phyloP scores from a whole-genome alignment of 805 yeast genomes.

The Metschnikowia kunwiensis region DNA sequence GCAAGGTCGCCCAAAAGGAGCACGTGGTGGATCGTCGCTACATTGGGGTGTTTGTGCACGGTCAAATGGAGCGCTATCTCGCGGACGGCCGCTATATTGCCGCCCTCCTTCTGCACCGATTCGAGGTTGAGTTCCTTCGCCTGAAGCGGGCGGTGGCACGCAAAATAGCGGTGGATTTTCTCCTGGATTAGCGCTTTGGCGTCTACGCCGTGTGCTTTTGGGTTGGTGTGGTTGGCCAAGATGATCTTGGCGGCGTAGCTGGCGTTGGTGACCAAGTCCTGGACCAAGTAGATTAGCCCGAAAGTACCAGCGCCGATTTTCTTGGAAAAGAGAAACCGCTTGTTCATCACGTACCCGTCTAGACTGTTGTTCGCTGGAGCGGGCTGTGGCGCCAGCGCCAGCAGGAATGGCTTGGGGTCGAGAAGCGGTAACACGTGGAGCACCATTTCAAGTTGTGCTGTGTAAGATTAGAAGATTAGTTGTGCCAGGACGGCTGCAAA shows the following conservation, averaged over 20 bases:
- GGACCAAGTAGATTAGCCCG: slow-evolving; percentile 44
- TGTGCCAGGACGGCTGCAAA: slow-evolving; percentile 5
- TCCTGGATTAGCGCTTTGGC: slow-evolving; percentile 53
- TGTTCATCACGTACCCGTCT: slow-evolving; percentile 63
- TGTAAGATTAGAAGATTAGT: not conserved
- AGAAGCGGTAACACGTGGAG: slow-evolving; percentile 72
- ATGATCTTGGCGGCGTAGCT: slow-evolving; percentile 71
- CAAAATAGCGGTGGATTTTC: slow-evolving; percentile 19
- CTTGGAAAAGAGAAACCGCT: slow-evolving; percentile 48
- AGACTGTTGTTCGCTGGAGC: slow-evolving; percentile 60
- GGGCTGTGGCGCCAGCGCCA: slow-evolving; percentile 20
- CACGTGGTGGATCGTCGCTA: slow-evolving; percentile 72
- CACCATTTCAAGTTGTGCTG: slow-evolving; percentile 17
- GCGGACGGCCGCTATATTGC: slow-evolving; percentile 40
- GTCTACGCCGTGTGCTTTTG: slow-evolving; percentile 67
- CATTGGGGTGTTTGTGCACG: slow-evolving; percentile 76
- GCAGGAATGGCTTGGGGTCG: slow-evolving; percentile 27
- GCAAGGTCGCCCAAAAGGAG: slow-evolving; percentile 54
- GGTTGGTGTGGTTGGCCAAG: slow-evolving; percentile 42
- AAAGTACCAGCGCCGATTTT: slow-evolving; percentile 48
- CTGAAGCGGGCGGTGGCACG: slow-evolving; percentile 4
- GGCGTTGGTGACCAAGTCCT: slow-evolving; percentile 43
- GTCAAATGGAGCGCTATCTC: slow-evolving; percentile 73
- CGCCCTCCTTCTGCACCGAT: slow-evolving; percentile 25
- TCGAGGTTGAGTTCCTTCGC: slow-evolving; percentile 11